A percentile compares a stretch with the other conserved stretches of the same genome.
These are phyloP conservation scores for Tilletia indica DNA, from an alignment of 1,284 basidiomycete genomes.

Conservation along the genomic window DNA sequence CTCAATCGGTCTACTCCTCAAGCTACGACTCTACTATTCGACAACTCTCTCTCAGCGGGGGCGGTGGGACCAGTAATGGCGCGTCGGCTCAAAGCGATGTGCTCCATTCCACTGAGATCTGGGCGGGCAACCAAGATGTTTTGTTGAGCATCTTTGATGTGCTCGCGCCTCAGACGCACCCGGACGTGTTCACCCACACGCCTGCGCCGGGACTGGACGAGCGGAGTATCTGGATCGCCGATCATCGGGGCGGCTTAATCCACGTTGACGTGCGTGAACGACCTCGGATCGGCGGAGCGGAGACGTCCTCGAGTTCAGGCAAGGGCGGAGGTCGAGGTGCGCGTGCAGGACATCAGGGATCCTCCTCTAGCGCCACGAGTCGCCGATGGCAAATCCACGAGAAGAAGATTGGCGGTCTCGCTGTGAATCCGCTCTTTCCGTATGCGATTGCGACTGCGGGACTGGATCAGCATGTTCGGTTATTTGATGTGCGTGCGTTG, in stretches of 20 bases:
- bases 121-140: slow-evolving; percentile 40
- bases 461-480: slow-evolving; percentile 47
- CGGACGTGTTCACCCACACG: slow-evolving; percentile 35
- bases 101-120: slow-evolving; percentile 30
- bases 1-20: slow-evolving; percentile 37
- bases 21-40: slow-evolving; percentile 51
- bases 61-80: slow-evolving; percentile 20
- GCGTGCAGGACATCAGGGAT: neutral
- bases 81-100: neutral
- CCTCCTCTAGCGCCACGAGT: neutral
- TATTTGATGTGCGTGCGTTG: slow-evolving; percentile 50
- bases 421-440: slow-evolving; percentile 40
- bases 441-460: slow-evolving; percentile 50
- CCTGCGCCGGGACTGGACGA: slow-evolving; percentile 36
- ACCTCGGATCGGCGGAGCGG: slow-evolving; percentile 23
- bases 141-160: slow-evolving; percentile 51
- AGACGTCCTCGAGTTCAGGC: neutral
- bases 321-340: neutral
- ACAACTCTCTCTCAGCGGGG: slow-evolving; percentile 35
- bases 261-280: slow-evolving; percentile 46
- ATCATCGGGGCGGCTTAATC: slow-evolving; percentile 48
- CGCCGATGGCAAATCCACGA: slow-evolving; percentile 52
- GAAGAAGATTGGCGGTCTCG: slow-evolving; percentile 53
- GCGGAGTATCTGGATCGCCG: slow-evolving; percentile 51
- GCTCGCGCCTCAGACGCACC: slow-evolving; percentile 39